These are phyloP conservation scores for Thielaviopsis ethacetica DNA, from an alignment of 2,329 filamentous ascomycete species.

Conservation along the genomic window DNA sequence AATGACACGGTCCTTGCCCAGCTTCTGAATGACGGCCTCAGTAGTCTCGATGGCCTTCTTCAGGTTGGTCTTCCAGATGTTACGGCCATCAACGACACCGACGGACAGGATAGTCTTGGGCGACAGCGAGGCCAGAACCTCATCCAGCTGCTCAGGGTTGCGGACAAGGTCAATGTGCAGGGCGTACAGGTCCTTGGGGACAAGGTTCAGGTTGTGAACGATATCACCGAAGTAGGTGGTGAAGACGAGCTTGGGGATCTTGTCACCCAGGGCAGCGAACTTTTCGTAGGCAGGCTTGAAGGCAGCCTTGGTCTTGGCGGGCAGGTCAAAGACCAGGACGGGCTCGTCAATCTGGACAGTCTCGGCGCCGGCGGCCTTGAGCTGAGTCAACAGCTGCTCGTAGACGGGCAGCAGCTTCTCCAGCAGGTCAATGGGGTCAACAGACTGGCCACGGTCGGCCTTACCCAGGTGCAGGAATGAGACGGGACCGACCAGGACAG, in stretches of 20 bases:
- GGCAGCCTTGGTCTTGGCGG: constrained; percentile 77
- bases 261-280: constrained; percentile 57
- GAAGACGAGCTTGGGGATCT: constrained; percentile 75
- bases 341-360: constrained; percentile 98
- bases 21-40: constrained; percentile 79
- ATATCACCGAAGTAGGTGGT: constrained; percentile 99
- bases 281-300: constrained; percentile 98
- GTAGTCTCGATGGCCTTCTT: constrained; percentile 83
- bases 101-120: constrained; percentile 80
- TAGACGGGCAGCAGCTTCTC: constrained; percentile 90
- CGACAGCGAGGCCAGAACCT: constrained; percentile 68
- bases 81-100: constrained; percentile 95
- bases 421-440: constrained; percentile 86
- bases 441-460: constrained; percentile 86
- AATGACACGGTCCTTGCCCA: constrained; percentile 94
- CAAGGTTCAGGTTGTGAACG: constrained; percentile 91
- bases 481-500: constrained; percentile 87
- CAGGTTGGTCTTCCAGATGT: constrained; percentile 99
- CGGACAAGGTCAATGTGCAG: constrained; percentile 94
- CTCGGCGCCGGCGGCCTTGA: constrained; percentile 93
- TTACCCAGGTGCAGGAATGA: constrained; percentile 97
- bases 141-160: constrained; percentile 91
- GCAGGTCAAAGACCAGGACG: constrained; percentile 85
- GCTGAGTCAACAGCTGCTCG: constrained; percentile 76
- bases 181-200: constrained; percentile 65